Base-by-base conservation (phyloP, 2,329 filamentous ascomycete species). In the Monilinia vaccinii-corymbosi region DNA sequence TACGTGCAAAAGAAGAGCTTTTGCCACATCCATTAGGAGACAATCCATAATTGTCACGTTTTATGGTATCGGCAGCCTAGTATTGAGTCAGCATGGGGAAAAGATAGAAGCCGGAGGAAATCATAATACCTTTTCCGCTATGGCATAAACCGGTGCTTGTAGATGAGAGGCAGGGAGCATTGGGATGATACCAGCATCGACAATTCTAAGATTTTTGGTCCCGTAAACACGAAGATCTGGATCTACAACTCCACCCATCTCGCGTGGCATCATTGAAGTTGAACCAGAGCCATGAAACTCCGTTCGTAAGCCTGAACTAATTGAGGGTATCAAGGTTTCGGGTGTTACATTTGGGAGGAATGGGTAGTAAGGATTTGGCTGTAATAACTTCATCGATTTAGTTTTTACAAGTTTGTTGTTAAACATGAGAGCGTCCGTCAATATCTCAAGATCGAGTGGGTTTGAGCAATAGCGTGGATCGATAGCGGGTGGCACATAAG, bases 401-500 rank as follows among this genome's bases (percentile, higher is more conserved):
- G 67, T 69, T 42, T 66, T 65, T 4, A 68, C 25, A 9, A 68
- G 53, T 31, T 57, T 34, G 32, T 67, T 68, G 28, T 66, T 68
- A 47, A 68, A 69, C n/a, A 67, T 42, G 16, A 69, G 49, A 23
- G 64, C 67, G 31, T 66, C 66, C 5, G 61, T 64, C 6, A 69
- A 48, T 11, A 68, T 56, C 25, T 67, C 60, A 48, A 62, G 63
- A 53, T 69, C 66, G 10, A 68, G 50, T 44, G 66, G 67, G 38
- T 69, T 67, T 23, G 66, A 64, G 21, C 63, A 66, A 34, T 64
- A 67, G 11, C 66, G 64, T 25, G 66, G 67, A 62, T 84, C 77
- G 66, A 83, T 82, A 14, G 75, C 70, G 0, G 78, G 76, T 14
- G 72, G 64, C 3, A 73, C 73, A 11, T 71, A 69, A 11, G 75